Conservation (phyloP, 306 rosid species). For the Lotus japonicus region DNA sequence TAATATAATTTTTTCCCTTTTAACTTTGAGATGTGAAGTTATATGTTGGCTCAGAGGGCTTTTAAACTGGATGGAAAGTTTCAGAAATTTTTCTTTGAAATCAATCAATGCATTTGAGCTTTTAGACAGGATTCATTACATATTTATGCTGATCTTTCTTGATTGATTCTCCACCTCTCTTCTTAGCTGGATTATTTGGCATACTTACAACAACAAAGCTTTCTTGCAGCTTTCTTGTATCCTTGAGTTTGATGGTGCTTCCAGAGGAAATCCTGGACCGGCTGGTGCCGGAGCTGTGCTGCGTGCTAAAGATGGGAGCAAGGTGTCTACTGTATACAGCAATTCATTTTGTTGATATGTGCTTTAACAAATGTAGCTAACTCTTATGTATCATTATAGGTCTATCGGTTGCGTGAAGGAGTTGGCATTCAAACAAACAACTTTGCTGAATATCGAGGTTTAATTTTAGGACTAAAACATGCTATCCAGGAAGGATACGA, state of each 20-base stretch:
- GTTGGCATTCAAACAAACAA: slow-evolving; percentile 65
- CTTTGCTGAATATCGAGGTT: slow-evolving; percentile 74
- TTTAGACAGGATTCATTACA: not conserved
- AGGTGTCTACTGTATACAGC: slow-evolving; percentile 32
- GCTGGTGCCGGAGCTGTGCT: slow-evolving; percentile 93
- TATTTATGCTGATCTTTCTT: slow-evolving; percentile 1
- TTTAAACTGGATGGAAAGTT: not conserved
- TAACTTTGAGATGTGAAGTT: too few species aligned
- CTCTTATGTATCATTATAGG: slow-evolving; percentile 32
- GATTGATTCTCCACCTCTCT: not conserved
- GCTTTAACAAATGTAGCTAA: slow-evolving; percentile 5
- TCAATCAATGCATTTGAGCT: not conserved
- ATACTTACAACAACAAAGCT: not conserved
- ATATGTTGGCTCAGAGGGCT: too few species aligned
- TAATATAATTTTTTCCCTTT: too few species aligned
- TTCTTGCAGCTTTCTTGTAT: slow-evolving; percentile 54
- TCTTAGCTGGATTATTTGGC: not conserved
- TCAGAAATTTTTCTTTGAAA: not conserved
- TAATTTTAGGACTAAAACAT: slow-evolving; percentile 62
- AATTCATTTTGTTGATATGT: not conserved
- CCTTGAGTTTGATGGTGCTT: slow-evolving; percentile 81
- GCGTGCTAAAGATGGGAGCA: slow-evolving; percentile 64
- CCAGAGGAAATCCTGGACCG: slow-evolving; percentile 92
- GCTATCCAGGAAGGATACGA: slow-evolving; percentile 60
- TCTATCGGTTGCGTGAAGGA: slow-evolving; percentile 68